Evolutionary conservation across 192 early-diverging fungal species (phyloP).

Genomic region (Umbelopsis sp.): DNA sequence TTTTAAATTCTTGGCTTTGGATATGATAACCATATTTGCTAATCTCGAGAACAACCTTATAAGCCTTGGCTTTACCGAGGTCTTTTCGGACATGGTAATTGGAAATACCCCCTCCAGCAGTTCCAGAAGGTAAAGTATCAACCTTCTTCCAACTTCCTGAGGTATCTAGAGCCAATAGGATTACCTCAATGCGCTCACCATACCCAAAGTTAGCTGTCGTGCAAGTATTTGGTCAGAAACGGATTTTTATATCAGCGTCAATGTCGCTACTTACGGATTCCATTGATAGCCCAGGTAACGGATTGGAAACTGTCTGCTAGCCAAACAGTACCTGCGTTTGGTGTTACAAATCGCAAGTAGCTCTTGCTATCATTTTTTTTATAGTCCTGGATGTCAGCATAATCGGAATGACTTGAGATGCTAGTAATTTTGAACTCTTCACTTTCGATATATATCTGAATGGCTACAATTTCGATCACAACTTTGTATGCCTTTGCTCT

Average conservation of each 20-base stretch:
- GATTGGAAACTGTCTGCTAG: not conserved
- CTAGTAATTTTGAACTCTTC: not conserved
- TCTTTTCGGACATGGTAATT: slow-evolving; percentile 13
- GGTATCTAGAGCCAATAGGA: not conserved
- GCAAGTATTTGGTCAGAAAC: not conserved
- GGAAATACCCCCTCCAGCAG: not conserved
- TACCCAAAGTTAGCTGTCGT: not conserved
- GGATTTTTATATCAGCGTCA: not conserved
- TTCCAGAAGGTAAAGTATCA: not conserved
- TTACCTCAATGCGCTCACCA: not conserved
- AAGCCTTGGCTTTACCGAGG: not conserved
- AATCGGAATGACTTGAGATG: not conserved
- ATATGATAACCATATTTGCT: too few relatives aligned
- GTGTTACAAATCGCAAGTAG: not conserved
- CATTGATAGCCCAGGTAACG: not conserved
- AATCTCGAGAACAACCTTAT: not conserved
- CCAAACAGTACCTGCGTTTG: not conserved
- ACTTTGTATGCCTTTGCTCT: not conserved
- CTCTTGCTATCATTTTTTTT: too few relatives aligned
- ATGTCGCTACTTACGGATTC: not conserved
- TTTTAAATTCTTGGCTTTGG: too few relatives aligned
- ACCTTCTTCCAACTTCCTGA: not conserved
- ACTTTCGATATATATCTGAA: not conserved
- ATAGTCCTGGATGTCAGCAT: not conserved
- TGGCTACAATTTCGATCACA: not conserved